Percentiles rank a stretch among this genome's conserved stretches.
phyloP scores from a whole-genome alignment of 345 rosid species.

The Eucalyptus leucophloia region DNA sequence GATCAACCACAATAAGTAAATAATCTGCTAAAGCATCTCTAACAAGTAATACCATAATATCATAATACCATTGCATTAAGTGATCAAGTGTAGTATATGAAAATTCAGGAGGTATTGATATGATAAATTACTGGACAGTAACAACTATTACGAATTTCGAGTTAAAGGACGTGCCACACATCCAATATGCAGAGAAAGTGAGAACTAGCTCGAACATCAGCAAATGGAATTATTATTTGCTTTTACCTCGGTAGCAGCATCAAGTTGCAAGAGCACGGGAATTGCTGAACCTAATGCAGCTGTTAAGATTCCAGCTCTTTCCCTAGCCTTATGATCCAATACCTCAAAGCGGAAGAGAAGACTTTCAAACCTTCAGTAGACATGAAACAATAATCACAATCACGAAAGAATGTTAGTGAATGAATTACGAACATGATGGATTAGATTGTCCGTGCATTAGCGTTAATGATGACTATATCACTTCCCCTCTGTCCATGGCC shows the following conservation, averaged over 20 bases:
- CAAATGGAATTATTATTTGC: background rate
- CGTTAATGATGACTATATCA: background rate
- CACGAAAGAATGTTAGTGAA: background rate
- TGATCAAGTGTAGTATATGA: background rate
- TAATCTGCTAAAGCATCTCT: background rate
- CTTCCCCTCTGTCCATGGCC: background rate
- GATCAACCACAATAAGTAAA: background rate
- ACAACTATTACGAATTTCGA: background rate
- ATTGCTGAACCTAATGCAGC: slow-evolving; percentile 76
- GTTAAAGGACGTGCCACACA: background rate
- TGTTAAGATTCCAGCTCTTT: slow-evolving; percentile 88
- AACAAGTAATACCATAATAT: background rate
- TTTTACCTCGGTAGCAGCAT: slow-evolving; percentile 77
- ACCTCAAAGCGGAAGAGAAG: slow-evolving; percentile 89
- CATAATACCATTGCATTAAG: background rate
- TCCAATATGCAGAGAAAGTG: background rate
- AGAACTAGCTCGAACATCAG: background rate
- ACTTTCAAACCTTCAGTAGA: slow-evolving; percentile 52
- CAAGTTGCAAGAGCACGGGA: slow-evolving; percentile 77
- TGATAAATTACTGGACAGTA: no score
- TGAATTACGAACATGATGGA: background rate
- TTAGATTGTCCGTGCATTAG: background rate
- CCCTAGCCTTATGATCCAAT: slow-evolving; percentile 93
- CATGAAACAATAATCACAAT: background rate
- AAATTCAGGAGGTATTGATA: background rate